These are phyloP conservation scores for Parietichytrium sp. DNA, from an alignment of 108 stramenopile species.

Conservation along the genomic window DNA sequence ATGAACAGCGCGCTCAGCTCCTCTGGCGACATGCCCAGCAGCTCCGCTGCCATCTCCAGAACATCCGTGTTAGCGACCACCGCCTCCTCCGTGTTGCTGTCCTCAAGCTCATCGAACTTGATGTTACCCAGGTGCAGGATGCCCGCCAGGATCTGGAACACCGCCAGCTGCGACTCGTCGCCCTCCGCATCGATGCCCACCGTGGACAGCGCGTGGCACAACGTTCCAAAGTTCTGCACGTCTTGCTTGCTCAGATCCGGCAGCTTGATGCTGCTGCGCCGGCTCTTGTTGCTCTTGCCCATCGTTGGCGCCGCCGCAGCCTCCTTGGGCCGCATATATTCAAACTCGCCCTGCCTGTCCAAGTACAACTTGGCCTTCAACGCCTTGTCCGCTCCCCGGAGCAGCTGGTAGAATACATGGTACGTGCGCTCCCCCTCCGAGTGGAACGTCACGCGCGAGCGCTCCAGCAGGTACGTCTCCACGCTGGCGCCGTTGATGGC, in stretches of 20 bases:
- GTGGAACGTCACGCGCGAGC: conserved; percentile 55
- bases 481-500: conserved; percentile 45
- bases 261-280: background rate
- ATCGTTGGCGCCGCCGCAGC: conserved; percentile 38
- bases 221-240: conserved; percentile 7
- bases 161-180: conserved; percentile 60
- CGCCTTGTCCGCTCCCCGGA: background rate
- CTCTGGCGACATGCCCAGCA: conserved; percentile 77
- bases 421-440: conserved; percentile 59
- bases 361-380: conserved; percentile 19
- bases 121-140: conserved; percentile 88
- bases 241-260: conserved; percentile 40
- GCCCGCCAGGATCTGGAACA: conserved; percentile 77
- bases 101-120: conserved; percentile 67
- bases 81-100: background rate
- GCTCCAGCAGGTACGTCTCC: conserved; percentile 66
- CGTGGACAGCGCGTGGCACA: background rate
- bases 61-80: background rate
- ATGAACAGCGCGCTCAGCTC: conserved; percentile 76
- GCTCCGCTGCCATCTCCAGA: conserved; percentile 66
- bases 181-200: conserved; percentile 41
- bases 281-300: background rate
- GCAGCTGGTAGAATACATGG: conserved; percentile 68
- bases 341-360: conserved; percentile 36
- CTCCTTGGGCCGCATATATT: conserved; percentile 36